These are phyloP conservation scores for Astrothelium subdiscretum DNA, from an alignment of 495 filamentous ascomycete species.

Conservation along the genomic window DNA sequence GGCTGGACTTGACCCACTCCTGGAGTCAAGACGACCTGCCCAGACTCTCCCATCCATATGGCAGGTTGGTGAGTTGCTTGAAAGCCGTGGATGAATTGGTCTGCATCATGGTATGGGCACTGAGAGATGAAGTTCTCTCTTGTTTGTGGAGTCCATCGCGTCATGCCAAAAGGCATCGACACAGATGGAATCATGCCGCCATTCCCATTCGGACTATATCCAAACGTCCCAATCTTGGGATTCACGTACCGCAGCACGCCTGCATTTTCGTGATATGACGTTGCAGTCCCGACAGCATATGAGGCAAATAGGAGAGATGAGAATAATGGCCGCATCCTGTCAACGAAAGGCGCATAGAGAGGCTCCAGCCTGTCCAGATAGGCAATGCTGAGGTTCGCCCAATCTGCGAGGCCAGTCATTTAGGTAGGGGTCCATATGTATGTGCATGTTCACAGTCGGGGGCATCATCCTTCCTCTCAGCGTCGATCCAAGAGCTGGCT, in stretches of 20 bases:
- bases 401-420: neutral
- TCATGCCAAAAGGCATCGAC: conserved; percentile 16
- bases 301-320: neutral
- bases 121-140: conserved; percentile 18
- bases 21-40: conserved; percentile 12
- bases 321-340: neutral
- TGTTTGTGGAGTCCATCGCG: conserved; percentile 16
- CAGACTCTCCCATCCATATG: conserved; percentile 19
- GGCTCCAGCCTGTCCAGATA: neutral
- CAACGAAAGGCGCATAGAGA: neutral
- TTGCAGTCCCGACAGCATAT: neutral
- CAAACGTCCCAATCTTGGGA: conserved; percentile 17
- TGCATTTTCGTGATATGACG: conserved; percentile 14
- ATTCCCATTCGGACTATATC: conserved; percentile 13
- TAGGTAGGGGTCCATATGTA: neutral
- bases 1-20: conserved; percentile 13
- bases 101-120: conserved; percentile 13
- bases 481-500: neutral
- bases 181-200: conserved; percentile 18
- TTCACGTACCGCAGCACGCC: conserved; percentile 16
- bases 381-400: neutral
- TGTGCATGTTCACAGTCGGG: neutral
- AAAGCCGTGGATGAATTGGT: conserved; percentile 12
- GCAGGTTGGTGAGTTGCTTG: conserved; percentile 18
- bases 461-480: neutral